Conservation (phyloP, 1,284 basidiomycete genomes). For the Ustilago nuda region DNA sequence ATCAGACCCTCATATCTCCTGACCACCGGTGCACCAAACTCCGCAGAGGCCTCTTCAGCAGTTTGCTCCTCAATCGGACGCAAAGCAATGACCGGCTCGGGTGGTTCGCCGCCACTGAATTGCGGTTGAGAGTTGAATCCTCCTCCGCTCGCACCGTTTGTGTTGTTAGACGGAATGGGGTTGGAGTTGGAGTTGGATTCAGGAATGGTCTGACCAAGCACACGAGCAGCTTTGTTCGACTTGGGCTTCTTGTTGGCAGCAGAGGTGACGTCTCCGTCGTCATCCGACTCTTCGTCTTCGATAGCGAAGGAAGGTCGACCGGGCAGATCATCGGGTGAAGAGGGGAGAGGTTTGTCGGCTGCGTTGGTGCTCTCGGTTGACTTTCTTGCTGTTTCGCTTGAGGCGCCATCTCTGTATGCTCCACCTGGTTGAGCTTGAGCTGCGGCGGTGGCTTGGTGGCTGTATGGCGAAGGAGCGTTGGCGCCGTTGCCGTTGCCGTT, state of each 20-base stretch:
- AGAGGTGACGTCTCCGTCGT: slow-evolving; percentile 25
- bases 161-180: background rate
- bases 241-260: slow-evolving; percentile 10
- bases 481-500: slow-evolving; percentile 12
- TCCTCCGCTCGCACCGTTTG: background rate
- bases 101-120: slow-evolving; percentile 52
- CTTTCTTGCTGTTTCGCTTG: slow-evolving; percentile 11
- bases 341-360: slow-evolving; percentile 42
- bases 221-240: slow-evolving; percentile 17
- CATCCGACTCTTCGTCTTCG: slow-evolving; percentile 59
- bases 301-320: slow-evolving; percentile 60
- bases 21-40: slow-evolving; percentile 64
- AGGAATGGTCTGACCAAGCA: slow-evolving; percentile 20
- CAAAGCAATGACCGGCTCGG: slow-evolving; percentile 66
- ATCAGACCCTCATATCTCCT: slow-evolving; percentile 59
- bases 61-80: slow-evolving; percentile 63
- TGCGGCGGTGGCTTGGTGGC: slow-evolving; percentile 58
- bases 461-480: slow-evolving; percentile 47
- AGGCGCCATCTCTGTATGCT: slow-evolving; percentile 29
- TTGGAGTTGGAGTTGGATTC: background rate
- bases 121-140: slow-evolving; percentile 20
- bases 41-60: slow-evolving; percentile 54
- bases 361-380: slow-evolving; percentile 31
- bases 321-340: slow-evolving; percentile 39
- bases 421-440: slow-evolving; percentile 45